Evolutionary conservation across 2,329 filamentous ascomycete genomes (phyloP).

Genomic region (Cadophora gregata): DNA sequence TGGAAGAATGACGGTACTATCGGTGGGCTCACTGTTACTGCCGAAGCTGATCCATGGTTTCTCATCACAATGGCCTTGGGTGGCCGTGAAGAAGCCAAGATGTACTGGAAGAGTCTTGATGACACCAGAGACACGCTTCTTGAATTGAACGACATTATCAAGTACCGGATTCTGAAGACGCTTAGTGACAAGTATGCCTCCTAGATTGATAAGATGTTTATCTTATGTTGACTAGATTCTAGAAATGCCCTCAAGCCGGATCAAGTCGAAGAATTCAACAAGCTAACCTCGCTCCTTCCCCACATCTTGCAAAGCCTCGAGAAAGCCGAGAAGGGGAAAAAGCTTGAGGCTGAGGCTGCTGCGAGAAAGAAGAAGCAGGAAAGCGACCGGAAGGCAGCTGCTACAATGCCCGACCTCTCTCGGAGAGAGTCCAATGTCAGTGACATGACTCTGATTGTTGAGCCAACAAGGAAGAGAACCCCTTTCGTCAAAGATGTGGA

Average conservation of each 20-base stretch:
- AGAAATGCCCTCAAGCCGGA: conserved; percentile 22
- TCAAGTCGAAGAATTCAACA: conserved; percentile 24
- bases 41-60: conserved; percentile 31
- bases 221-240: neutral
- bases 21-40: conserved; percentile 19
- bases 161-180: conserved; percentile 28
- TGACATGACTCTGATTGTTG: conserved; percentile 22
- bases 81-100: conserved; percentile 22
- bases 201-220: neutral
- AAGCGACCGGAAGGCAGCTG: conserved; percentile 1
- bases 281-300: conserved; percentile 19
- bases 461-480: conserved; percentile 10
- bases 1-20: conserved; percentile 29
- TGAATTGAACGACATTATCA: conserved; percentile 29
- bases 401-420: neutral
- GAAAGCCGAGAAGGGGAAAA: conserved; percentile 17
- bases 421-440: conserved; percentile 23
- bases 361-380: conserved; percentile 4
- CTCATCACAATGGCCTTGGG: conserved; percentile 29
- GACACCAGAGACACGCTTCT: conserved; percentile 26
- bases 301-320: conserved; percentile 27
- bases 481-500: conserved; percentile 21
- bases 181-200: conserved; percentile 25
- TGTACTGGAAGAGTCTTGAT: conserved; percentile 28
- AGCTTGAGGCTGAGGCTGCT: conserved; percentile 8